Conservation (phyloP, 2,329 filamentous ascomycete genomes). For the Colletotrichum brevisporum region DNA sequence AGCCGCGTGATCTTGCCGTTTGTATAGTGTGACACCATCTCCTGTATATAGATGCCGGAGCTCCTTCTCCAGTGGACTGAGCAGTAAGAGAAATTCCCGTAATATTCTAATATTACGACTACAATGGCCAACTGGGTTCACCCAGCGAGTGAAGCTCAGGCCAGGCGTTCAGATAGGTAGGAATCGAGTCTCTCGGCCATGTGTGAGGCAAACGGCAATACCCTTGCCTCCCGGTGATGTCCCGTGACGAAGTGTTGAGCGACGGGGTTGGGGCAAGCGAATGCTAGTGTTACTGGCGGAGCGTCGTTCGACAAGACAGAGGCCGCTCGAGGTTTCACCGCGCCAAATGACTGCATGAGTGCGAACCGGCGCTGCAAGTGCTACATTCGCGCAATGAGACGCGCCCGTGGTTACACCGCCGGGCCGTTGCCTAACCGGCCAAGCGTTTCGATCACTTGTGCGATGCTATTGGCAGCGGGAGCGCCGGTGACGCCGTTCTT, state of each 20-base stretch:
- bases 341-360: background rate
- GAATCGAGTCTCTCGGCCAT: background rate
- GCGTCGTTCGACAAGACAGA: background rate
- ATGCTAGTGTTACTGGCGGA: background rate
- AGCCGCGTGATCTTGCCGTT: slow-evolving; percentile 43
- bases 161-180: slow-evolving; percentile 10
- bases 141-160: slow-evolving; percentile 5
- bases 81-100: no score
- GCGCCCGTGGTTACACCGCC: slow-evolving; percentile 2
- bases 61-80: background rate
- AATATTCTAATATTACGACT: background rate
- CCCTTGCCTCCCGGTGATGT: background rate
- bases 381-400: background rate
- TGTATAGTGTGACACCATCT: background rate
- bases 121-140: background rate
- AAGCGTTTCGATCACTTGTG: background rate
- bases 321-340: background rate
- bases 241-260: background rate
- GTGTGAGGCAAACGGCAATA: slow-evolving; percentile 18
- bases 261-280: background rate
- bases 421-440: background rate
- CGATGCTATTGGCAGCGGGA: background rate
- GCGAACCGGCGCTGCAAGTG: background rate
- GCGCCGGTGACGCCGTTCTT: background rate
- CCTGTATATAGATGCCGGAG: slow-evolving; percentile 5